phyloP scores from a whole-genome alignment of 345 rosid genomes.

The Passiflora organensis region DNA sequence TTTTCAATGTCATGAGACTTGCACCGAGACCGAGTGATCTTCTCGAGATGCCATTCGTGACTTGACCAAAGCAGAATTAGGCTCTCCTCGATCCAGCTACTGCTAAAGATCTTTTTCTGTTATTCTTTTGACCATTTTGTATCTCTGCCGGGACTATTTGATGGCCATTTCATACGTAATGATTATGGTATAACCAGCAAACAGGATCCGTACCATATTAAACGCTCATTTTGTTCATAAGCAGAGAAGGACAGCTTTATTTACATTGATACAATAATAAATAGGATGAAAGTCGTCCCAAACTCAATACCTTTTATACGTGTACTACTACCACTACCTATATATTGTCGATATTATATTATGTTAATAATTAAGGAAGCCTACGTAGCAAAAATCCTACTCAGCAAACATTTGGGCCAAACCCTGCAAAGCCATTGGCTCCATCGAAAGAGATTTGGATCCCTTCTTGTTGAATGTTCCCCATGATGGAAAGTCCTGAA shows the following conservation, averaged over 20 bases:
- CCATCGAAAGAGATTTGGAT: constrained; percentile 90
- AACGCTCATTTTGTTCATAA: not conserved
- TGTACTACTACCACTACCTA: not conserved
- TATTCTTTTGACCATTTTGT: constrained; percentile 26
- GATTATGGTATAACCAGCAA: not conserved
- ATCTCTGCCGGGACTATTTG: constrained; percentile 5
- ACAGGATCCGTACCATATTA: constrained; percentile 3
- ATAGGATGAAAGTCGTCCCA: not conserved
- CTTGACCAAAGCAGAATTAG: too few relatives aligned
- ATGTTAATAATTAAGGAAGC: not conserved
- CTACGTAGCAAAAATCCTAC: constrained; percentile 20
- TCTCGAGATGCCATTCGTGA: not conserved
- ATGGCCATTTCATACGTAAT: not conserved
- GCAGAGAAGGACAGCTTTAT: not conserved
- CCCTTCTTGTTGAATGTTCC: constrained; percentile 96
- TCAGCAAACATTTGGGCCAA: constrained; percentile 86
- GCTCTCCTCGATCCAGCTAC: not conserved
- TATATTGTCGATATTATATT: too few relatives aligned
- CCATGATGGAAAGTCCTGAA: constrained; percentile 75
- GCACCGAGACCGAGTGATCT: not conserved
- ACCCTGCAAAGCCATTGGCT: constrained; percentile 89
- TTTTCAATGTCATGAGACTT: too few relatives aligned
- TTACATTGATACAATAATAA: not conserved
- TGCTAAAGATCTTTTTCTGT: constrained; percentile 12
- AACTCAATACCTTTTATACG: not conserved